Percentiles rank a stretch among this genome's conserved stretches.
phyloP scores from a whole-genome alignment of 1,139 yeast species.

The Candida sp. region DNA sequence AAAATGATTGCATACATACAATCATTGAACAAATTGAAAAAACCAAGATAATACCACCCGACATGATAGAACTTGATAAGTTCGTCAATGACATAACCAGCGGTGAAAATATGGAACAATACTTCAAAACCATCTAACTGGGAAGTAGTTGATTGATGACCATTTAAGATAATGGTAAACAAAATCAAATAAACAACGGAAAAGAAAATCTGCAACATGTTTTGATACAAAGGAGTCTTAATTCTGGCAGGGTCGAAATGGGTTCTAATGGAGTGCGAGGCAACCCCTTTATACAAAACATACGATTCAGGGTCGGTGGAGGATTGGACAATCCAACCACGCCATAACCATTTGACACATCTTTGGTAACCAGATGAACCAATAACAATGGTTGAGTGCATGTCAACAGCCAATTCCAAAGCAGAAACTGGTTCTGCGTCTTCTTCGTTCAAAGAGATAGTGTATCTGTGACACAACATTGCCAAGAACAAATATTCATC shows the following conservation, averaged over 20 bases:
- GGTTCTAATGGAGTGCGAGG: constrained; percentile 50
- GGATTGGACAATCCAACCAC: constrained; percentile 88
- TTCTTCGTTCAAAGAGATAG: constrained; percentile 58
- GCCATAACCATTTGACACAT: constrained; percentile 88
- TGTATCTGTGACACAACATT: constrained; percentile 74
- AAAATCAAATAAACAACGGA: constrained; percentile 62
- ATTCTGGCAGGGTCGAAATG: constrained; percentile 84
- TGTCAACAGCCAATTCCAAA: constrained; percentile 80
- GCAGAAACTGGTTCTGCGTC: constrained; percentile 68
- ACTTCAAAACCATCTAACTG: constrained; percentile 45
- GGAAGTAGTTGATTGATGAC: constrained; percentile 29
- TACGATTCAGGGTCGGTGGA: constrained; percentile 68
- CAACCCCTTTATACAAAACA: constrained; percentile 58
- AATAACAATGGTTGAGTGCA: constrained; percentile 76
- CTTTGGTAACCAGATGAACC: constrained; percentile 82
- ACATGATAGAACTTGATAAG: constrained; percentile 68
- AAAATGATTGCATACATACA: constrained; percentile 55
- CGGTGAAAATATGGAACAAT: constrained; percentile 61
- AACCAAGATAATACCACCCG: constrained; percentile 68
- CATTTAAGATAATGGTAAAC: constrained; percentile 65
- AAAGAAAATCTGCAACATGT: constrained; percentile 63
- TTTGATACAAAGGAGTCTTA: constrained; percentile 83
- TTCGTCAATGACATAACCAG: constrained; percentile 69
- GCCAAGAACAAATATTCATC: constrained; percentile 70
- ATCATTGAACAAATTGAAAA: constrained; percentile 81